Evolutionary conservation across 2,329 filamentous ascomycete genomes (phyloP), one percentile per base, ranked within the genome.

Genomic region (Colletotrichum eremochloae): DNA sequence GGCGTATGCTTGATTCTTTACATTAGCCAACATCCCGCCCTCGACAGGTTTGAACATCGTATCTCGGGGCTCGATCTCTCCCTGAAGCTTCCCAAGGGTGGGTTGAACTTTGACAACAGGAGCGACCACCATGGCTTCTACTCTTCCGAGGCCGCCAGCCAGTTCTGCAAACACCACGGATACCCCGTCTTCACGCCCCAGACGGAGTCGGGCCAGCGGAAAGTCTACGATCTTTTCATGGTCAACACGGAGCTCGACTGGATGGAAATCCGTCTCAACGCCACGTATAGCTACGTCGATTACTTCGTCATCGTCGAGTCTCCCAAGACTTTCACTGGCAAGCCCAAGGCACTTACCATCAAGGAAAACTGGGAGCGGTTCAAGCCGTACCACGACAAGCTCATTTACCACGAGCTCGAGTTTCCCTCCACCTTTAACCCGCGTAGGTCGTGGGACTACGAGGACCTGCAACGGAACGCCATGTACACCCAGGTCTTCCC

Each of bases 301-400:
- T 91, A 91, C 79, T 92, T 91, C 75, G 83, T 92, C 76, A 85
- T 92, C 40, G 85, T 92, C 63, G 91, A 92, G 80, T 86, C 87
- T 0, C 78, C 81, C 18, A 85, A 82, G 63, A 91, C 89, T 0
- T 92, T 92, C 75, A 90, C 89, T 12, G 86, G 86, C 38, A 81
- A 80, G 2, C 80, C 84, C 20, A 92, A 92, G 80, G 84, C 86
- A 1, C 82, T 91, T 18, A 78, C 83, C 38, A 84, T 91, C 69
- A 81, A 83, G 70, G 83, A 88, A n/a, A 87, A 87, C 78, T 86
- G 88, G 83, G 79, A 82, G 33, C 80, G 80, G 8, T 90, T 92
- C 75, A 76, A 79, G 12, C 78, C 82, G 12, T 92, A 87, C 76
- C 84, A 87, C 73, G 80, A 86, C 75, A 89, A 92, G 81, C 90